phyloP scores from a whole-genome alignment of 2,329 filamentous ascomycete genomes.

The Trichoderma breve region DNA sequence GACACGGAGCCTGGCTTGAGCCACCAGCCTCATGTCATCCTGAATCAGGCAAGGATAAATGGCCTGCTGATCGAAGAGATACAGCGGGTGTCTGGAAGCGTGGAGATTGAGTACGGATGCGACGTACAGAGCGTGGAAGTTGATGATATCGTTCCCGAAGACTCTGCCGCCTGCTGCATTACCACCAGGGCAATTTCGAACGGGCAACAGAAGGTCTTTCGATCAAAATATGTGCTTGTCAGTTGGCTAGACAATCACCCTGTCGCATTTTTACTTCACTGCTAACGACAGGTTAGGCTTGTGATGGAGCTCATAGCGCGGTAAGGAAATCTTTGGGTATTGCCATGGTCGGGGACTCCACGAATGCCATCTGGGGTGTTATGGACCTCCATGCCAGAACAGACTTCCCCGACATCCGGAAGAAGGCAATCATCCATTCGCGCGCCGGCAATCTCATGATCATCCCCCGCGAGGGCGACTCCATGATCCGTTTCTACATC shows the following conservation, averaged over 20 bases:
- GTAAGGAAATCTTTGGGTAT: not conserved
- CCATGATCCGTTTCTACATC: not conserved
- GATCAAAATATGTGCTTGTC: not conserved
- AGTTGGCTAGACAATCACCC: not conserved
- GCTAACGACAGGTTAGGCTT: not conserved
- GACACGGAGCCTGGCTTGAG: not conserved
- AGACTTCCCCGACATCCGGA: not conserved
- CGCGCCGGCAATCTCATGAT: not conserved
- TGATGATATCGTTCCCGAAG: not conserved
- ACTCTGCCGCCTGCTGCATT: not conserved
- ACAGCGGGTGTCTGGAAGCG: not conserved
- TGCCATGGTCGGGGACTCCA: not conserved
- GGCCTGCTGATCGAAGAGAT: not conserved
- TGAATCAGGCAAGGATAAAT: not conserved
- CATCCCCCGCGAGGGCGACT: not conserved
- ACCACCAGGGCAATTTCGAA: not conserved
- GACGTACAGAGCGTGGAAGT: not conserved
- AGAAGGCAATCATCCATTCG: not conserved
- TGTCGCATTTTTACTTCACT: not conserved
- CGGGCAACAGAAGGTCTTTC: not conserved
- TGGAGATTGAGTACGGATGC: not conserved
- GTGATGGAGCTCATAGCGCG: not conserved
- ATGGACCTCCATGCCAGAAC: not conserved
- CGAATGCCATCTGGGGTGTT: not conserved
- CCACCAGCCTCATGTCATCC: conserved; percentile 2